phyloP scores from a whole-genome alignment of 768 basidiomycete genomes.

The Psilocybe cubensis region DNA sequence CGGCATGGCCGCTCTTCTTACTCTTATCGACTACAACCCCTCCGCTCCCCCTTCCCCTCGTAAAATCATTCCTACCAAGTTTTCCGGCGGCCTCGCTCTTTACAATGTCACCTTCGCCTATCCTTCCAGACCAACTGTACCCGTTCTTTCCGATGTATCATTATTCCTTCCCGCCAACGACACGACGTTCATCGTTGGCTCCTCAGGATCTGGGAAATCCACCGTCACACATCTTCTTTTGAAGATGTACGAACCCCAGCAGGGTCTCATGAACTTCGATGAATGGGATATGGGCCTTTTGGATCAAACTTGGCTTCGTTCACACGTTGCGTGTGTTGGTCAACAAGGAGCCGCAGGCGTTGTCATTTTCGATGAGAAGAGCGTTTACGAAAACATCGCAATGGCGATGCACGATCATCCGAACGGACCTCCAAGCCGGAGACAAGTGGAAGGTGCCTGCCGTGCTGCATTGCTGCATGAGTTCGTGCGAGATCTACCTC shows the following conservation, averaged over 20 bases:
- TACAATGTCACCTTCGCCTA: slow-evolving; percentile 82
- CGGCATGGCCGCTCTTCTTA: slow-evolving; percentile 70
- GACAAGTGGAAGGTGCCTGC: slow-evolving; percentile 83
- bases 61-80: slow-evolving; percentile 66
- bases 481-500: slow-evolving; percentile 81
- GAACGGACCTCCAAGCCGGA: slow-evolving; percentile 58
- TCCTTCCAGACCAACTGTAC: slow-evolving; percentile 72
- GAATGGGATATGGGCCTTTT: slow-evolving; percentile 79
- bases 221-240: slow-evolving; percentile 86
- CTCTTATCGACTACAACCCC: slow-evolving; percentile 56
- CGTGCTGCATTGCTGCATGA: slow-evolving; percentile 86
- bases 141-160: slow-evolving; percentile 66
- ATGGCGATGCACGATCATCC: slow-evolving; percentile 62
- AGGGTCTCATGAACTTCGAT: slow-evolving; percentile 76
- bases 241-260: slow-evolving; percentile 69
- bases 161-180: slow-evolving; percentile 76
- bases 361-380: slow-evolving; percentile 72
- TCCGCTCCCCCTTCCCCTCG: slow-evolving; percentile 29
- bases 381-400: slow-evolving; percentile 73
- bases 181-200: slow-evolving; percentile 88
- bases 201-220: slow-evolving; percentile 92
- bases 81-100: slow-evolving; percentile 78
- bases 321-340: slow-evolving; percentile 74
- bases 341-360: slow-evolving; percentile 70
- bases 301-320: slow-evolving; percentile 68